A percentile compares a stretch with the other conserved stretches of the same genome.
phyloP scores from a whole-genome alignment of 345 rosid genomes.

The rapeseed (Brassica napus) region Da-Ae NC_063444.1:32143001-32143500 shows the following conservation, averaged over 20 bases:
- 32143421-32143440: slow-evolving; percentile 73
- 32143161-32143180: slow-evolving; percentile 60
- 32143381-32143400: not conserved
- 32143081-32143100: slow-evolving; percentile 94
- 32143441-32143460: slow-evolving; percentile 89
- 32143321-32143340: slow-evolving; percentile 29
- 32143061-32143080: slow-evolving; percentile 92
- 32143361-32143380: not conserved
- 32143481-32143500: slow-evolving; percentile 18
- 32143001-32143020: slow-evolving; percentile 85
- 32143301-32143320: slow-evolving; percentile 73
- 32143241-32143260: slow-evolving; percentile 89
- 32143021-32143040: slow-evolving; percentile 97
- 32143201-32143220: slow-evolving; percentile 90
- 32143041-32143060: slow-evolving; percentile 99
- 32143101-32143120: slow-evolving; percentile 76
- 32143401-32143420: slow-evolving; percentile 44
- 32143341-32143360: not conserved
- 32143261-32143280: slow-evolving; percentile 90
- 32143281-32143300: slow-evolving; percentile 63
- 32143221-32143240: slow-evolving; percentile 83
- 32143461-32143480: slow-evolving; percentile 93
- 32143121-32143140: slow-evolving; percentile 73
- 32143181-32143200: slow-evolving; percentile 82
- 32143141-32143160: slow-evolving; percentile 78